Evolutionary conservation across 2,329 filamentous ascomycete genomes (phyloP), one percentile per base, ranked within the genome.

Genomic region (Fusarium sulawesiense): DNA sequence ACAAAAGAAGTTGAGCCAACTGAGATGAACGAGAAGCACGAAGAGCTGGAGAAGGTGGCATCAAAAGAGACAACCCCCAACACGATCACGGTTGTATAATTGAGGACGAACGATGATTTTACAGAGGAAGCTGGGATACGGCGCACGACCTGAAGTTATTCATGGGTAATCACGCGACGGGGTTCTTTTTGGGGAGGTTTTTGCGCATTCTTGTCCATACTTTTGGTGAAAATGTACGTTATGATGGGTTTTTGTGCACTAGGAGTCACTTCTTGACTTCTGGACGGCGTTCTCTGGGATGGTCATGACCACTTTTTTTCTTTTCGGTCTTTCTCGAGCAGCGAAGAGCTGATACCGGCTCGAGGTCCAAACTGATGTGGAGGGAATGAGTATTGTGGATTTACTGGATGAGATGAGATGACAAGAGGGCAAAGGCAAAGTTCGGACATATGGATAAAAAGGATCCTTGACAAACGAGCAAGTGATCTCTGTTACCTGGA

Each of bases 131-230:
- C 74, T 56, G 60, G 59, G 56, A 66, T 30, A 70, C 50, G 73
- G 71, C 68, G 70, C 47, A 72, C 48, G 58, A 61, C 57, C 42
- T 70, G 60, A 70, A 55, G 61, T 69, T 61, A 49, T 71, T 66
- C 61, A 65, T 62, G 57, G 66, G 61, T 59, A 64, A 73, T 56
- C 61, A 65, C 62, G 47, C 42, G 45, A 56, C 34, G 50, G 55
- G 70, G 46, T 75, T 64, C 64, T 68, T 54, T 57, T 56, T 40
- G 25, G 32, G 58, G 41, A 23, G 49, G 57, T 47, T 68, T 66
- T 67, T 68, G 64, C 60, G 49, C 57, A 62, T 76, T 75, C 74
- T 75, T 75, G 71, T 75, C 60, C 37, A 76, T 75, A 75, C 51
- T 73, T 51, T 71, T 70, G 66, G 68, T 68, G 56, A 64, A 64